A percentile compares a stretch with the other conserved stretches of the same genome.
Conservation (phyloP, 805 yeast genomes). For the Zygosaccharomyces rouxii region DNA sequence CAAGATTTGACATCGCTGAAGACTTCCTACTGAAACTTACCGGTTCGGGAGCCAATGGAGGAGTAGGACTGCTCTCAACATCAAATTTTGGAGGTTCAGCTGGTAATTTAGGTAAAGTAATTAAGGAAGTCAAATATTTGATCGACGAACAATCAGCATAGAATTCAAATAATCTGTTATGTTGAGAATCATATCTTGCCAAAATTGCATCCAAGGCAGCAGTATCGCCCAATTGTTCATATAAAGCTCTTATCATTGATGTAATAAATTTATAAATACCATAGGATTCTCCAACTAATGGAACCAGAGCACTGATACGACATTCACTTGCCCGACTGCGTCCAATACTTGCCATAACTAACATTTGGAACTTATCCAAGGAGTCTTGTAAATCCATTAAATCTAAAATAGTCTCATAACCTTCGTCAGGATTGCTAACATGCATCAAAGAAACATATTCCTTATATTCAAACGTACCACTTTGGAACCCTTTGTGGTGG, state of each 20-base stretch:
- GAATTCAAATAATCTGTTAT: conserved; percentile 65
- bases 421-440: conserved; percentile 92
- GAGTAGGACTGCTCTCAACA: background rate
- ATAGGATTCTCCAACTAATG: conserved; percentile 83
- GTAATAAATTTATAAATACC: conserved; percentile 88
- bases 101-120: conserved; percentile 43
- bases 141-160: conserved; percentile 87
- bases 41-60: conserved; percentile 1
- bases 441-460: conserved; percentile 85
- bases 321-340: conserved; percentile 59
- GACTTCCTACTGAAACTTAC: background rate
- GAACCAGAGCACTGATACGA: conserved; percentile 81
- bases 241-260: conserved; percentile 87
- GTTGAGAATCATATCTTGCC: conserved; percentile 67
- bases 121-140: conserved; percentile 72
- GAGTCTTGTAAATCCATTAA: conserved; percentile 81
- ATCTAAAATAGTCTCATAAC: conserved; percentile 83
- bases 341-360: conserved; percentile 67
- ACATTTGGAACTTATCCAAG: conserved; percentile 70
- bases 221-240: conserved; percentile 58
- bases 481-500: conserved; percentile 73
- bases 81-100: conserved; percentile 32
- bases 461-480: conserved; percentile 93
- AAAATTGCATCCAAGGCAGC: conserved; percentile 74
- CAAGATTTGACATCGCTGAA: background rate